Evolutionary conservation across 768 basidiomycete species (phyloP), one percentile per base, ranked within the genome.

Genomic region (Astraeus odoratus): DNA sequence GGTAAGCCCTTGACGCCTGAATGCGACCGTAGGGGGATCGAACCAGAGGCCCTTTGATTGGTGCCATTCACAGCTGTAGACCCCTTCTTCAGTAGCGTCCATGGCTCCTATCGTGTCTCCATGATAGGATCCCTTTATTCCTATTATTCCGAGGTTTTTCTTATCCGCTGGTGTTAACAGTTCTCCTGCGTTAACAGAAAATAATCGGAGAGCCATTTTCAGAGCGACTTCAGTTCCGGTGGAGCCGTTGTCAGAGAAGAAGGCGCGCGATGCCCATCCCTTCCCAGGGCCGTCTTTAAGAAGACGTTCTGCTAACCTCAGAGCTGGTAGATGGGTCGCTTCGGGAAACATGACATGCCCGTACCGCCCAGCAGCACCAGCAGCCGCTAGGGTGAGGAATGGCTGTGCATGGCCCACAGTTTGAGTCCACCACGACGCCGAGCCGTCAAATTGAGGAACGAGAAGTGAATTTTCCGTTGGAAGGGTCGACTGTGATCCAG

Each of bases 381-480:
- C 93, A 1, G 91, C 94, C 8, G 94, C 91, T 34, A 94, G 71
- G 0, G 88, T 82, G 12, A 96, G 73, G 1, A 78, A 67, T 0
- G 87, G 77, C 52, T 85, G 67, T 0, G 79, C 83, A 55, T 97
- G 95, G 0, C 94, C 95, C 31, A 96, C 65, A 0, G 85, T 77
- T 64, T 98, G 95, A 0, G 93, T 98, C 92, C 95, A 98, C 95
- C 95, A 97, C 9, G 92, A 95, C 1, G 94, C 95, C 0, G 94
- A 96, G 4, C 88, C 84, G 57, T 97, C 94, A 52, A 92, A 78
- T 52, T 88, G 80, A 5, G 80, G 74, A 42, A 71, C 75, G 53
- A 74, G 66, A 43, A 69, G 72, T 44, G 64, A 79, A 41, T 36
- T 38, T 23, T 43, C 8, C 39, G 51, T 12, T 20, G 20, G 24